These are phyloP conservation scores for Arthrobotrys megalospora DNA, from an alignment of 2,329 filamentous ascomycete genomes.

Conservation along the genomic window DNA sequence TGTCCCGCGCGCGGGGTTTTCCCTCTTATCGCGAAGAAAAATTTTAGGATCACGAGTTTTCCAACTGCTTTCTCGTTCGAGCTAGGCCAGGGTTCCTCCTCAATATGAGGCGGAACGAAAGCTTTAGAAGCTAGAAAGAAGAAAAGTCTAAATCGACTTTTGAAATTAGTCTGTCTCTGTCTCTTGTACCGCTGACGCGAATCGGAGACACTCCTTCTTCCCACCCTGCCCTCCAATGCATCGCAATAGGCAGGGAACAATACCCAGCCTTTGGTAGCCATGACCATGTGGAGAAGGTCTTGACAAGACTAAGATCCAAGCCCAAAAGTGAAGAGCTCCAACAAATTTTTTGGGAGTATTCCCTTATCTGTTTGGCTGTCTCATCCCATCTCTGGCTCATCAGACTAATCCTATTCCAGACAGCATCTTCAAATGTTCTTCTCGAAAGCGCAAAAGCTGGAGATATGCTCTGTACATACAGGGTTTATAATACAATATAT, in stretches of 20 bases:
- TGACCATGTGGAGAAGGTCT: constrained; percentile 58
- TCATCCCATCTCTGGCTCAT: constrained; percentile 60
- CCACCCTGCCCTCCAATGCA: constrained; percentile 39
- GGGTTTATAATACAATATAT: not conserved
- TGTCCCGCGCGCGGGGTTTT: constrained; percentile 14
- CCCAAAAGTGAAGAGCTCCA: constrained; percentile 57
- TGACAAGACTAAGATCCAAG: constrained; percentile 37
- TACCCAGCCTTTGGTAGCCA: constrained; percentile 44
- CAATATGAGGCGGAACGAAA: constrained; percentile 41
- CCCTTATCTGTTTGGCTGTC: constrained; percentile 61
- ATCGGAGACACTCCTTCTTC: constrained; percentile 61
- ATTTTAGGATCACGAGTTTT: constrained; percentile 48
- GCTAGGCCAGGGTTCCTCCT: constrained; percentile 24
- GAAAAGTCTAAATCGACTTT: constrained; percentile 28
- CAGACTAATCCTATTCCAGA: constrained; percentile 55
- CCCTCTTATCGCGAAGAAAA: constrained; percentile 35
- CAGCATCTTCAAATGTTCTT: constrained; percentile 27
- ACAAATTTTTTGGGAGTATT: constrained; percentile 26
- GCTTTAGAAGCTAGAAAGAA: constrained; percentile 26
- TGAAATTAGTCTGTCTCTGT: constrained; percentile 12
- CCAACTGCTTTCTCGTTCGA: constrained; percentile 2
- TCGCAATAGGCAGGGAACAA: constrained; percentile 53
- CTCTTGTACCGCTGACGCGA: constrained; percentile 52
- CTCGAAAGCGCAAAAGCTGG: constrained; percentile 21
- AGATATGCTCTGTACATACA: not conserved